A percentile compares a stretch with the other conserved stretches of the same genome.
phyloP scores from a whole-genome alignment of 2,329 filamentous ascomycete genomes.

The Epichloe sibirici region DNA sequence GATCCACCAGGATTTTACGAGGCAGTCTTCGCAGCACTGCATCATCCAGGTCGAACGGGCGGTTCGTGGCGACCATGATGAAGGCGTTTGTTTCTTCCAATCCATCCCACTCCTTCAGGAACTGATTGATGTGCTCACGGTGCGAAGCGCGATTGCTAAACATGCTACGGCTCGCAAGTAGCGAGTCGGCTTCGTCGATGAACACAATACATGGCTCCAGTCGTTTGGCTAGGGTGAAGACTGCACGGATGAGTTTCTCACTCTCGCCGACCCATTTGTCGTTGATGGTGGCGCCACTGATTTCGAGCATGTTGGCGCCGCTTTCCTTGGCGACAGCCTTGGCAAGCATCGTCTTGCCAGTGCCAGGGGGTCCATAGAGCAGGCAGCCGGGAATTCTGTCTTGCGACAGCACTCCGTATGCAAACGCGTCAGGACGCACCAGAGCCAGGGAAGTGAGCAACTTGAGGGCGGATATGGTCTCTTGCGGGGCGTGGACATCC shows the following conservation, averaged over 20 bases:
- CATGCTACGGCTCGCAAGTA: slow-evolving; percentile 67
- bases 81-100: slow-evolving; percentile 74
- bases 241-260: slow-evolving; percentile 88
- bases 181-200: slow-evolving; percentile 90
- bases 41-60: slow-evolving; percentile 89
- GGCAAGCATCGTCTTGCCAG: slow-evolving; percentile 58
- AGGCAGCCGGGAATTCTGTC: slow-evolving; percentile 86
- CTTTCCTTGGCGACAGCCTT: slow-evolving; percentile 58
- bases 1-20: slow-evolving; percentile 58
- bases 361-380: slow-evolving; percentile 78
- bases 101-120: slow-evolving; percentile 92
- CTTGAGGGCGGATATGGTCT: slow-evolving; percentile 78
- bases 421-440: slow-evolving; percentile 84
- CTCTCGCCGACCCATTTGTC: slow-evolving; percentile 94
- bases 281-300: slow-evolving; percentile 83
- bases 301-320: slow-evolving; percentile 66
- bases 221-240: slow-evolving; percentile 86
- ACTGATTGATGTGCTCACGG: slow-evolving; percentile 91
- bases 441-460: slow-evolving; percentile 81
- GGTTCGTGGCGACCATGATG: slow-evolving; percentile 96
- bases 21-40: slow-evolving; percentile 69
- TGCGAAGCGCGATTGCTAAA: slow-evolving; percentile 56
- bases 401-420: slow-evolving; percentile 81
- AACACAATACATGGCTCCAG: slow-evolving; percentile 88
- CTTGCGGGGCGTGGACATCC: slow-evolving; percentile 70